These are phyloP conservation scores for Arabidopsis arenosa DNA, from an alignment of 345 rosid species.

Conservation along the genomic window DNA sequence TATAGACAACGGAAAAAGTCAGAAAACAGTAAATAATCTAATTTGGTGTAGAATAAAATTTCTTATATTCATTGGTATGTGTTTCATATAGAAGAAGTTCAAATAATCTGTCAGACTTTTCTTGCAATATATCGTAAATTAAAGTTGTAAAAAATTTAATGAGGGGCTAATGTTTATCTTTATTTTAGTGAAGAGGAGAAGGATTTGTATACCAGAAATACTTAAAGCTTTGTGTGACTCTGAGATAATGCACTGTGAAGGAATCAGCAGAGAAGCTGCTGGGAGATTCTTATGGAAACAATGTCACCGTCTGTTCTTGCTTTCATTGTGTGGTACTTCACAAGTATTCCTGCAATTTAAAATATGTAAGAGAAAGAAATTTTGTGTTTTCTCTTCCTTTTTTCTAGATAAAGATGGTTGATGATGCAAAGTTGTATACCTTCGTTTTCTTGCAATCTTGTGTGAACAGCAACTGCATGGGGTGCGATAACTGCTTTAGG, in stretches of 20 bases:
- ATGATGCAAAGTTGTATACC: slow-evolving; percentile 50
- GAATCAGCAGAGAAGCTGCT: slow-evolving; percentile 74
- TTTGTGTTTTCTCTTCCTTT: neutral
- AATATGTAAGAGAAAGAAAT: neutral
- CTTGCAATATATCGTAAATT: slow-evolving; percentile 20
- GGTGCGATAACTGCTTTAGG: slow-evolving; percentile 86
- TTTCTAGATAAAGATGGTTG: slow-evolving; percentile 13
- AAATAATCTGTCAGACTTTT: neutral
- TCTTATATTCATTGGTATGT: slow-evolving; percentile 5
- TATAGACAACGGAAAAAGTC: slow-evolving; percentile 5
- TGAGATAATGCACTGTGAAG: slow-evolving; percentile 31
- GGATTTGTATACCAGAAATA: slow-evolving; percentile 33
- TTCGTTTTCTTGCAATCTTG: slow-evolving; percentile 78
- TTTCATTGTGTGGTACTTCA: slow-evolving; percentile 75
- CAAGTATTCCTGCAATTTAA: slow-evolving; percentile 64
- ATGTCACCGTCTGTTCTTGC: slow-evolving; percentile 74
- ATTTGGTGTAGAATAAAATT: neutral
- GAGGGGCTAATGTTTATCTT: neutral
- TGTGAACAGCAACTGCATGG: slow-evolving; percentile 83
- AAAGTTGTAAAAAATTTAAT: slow-evolving; percentile 19
- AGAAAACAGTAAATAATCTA: neutral
- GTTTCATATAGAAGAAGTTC: neutral
- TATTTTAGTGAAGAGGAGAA: neutral
- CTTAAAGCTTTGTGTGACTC: neutral
- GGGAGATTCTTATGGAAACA: slow-evolving; percentile 82